phyloP scores from a whole-genome alignment of 106 monocot genomes.

The Dendrobium nobile region DNA sequence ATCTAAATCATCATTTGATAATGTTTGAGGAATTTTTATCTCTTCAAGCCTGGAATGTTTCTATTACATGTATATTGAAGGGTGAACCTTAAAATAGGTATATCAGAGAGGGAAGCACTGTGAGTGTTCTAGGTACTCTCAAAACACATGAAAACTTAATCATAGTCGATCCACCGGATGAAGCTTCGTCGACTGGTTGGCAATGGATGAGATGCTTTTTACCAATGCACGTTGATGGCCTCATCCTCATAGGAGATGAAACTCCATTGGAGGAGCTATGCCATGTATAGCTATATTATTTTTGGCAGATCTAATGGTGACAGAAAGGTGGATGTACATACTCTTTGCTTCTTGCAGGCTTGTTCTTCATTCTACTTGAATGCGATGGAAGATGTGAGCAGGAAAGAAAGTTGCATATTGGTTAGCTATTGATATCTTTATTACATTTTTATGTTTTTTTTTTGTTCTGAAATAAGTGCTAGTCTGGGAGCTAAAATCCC shows the following conservation, averaged over 20 bases:
- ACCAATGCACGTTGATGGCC: constrained; percentile 46
- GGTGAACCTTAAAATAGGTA: constrained; percentile 18
- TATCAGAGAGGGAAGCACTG: constrained; percentile 63
- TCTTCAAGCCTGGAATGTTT: too few species aligned
- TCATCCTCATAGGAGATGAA: constrained; percentile 54
- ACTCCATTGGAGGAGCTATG: constrained; percentile 29
- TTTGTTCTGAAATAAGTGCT: too few species aligned
- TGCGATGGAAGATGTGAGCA: too few species aligned
- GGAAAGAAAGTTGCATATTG: too few species aligned
- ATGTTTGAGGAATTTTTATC: too few species aligned
- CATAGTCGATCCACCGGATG: constrained; percentile 54
- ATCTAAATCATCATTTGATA: too few species aligned
- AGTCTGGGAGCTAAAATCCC: too few species aligned
- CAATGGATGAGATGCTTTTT: constrained; percentile 50
- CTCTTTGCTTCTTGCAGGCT: neutral
- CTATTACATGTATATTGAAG: too few species aligned
- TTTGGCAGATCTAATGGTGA: neutral
- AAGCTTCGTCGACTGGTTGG: constrained; percentile 47
- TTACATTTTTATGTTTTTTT: too few species aligned
- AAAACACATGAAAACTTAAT: constrained; percentile 40
- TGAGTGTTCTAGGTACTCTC: constrained; percentile 64
- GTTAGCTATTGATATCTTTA: too few species aligned
- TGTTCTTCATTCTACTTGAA: too few species aligned
- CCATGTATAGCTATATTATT: constrained; percentile 19
- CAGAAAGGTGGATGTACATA: neutral